Base-by-base conservation (phyloP, 2,329 filamentous ascomycete genomes). In the Sarocladium oryzae region DNA sequence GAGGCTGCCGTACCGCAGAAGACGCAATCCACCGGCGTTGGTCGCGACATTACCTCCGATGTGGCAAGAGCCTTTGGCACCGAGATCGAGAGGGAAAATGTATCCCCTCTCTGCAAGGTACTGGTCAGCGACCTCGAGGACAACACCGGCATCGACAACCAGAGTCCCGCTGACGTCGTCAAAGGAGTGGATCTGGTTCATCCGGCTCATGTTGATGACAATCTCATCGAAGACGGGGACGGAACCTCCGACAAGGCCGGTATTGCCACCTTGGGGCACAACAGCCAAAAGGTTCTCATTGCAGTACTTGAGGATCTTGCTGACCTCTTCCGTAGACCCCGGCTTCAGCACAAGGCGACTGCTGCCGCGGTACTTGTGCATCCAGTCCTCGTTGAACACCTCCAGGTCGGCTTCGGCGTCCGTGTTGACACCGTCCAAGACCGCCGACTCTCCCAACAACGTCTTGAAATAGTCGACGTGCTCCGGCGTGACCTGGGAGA, bases 151-250 rank as follows among this genome's bases (percentile, higher is more conserved):
- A 66, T 97, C 93, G 4, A 84, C 88, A 41, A 96, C 90, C 26
- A 99, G 74, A 9, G 92, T 86, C 49, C 93, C 93, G 50, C 89
- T 95, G 49, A 95, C 87, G 51, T 95, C 86, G 68, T 99, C 93
- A 62, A 99, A 97, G 2, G 86, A 90, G 60, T 87, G 81, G 56
- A 99, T 91, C 62, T 83, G 73, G 75, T 95, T 95, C 89, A 99
- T 93, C 57, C 89, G 86, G 58, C 82, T 79, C 66, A 93, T 84
- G 69, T 85, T 96, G 73, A 99, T 79, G 60, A 99, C 88, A 59
- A 99, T 96, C 76, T 99, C 95, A 66, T 99, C 95, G 65, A 97
- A 99, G 18, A 99, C 90, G 1, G 95, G 93, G 24, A 99, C 88
- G 1, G 89, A 95, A 46, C 93, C 93, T 53, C 93, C 95, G 2